Evolutionary conservation across 768 basidiomycete species (phyloP), one percentile per base, ranked within the genome.

Genomic region (Sporobolomyces pararoseus): DNA sequence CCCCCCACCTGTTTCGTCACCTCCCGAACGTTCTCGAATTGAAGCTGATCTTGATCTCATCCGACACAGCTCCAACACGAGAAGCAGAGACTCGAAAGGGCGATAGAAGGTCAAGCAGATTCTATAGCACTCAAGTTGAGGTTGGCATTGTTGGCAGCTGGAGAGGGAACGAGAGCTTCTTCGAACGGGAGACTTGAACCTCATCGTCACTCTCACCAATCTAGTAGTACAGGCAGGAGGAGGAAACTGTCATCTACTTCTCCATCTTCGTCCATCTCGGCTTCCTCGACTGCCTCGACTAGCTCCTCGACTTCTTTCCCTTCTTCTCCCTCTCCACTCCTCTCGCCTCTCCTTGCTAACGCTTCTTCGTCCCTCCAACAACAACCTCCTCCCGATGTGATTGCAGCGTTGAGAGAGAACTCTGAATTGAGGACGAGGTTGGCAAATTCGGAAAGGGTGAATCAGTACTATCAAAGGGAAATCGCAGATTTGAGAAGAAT

Each of bases 401-500:
- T 65, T 10, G 25, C 23, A 5, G 68, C 68, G 1, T n/a, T 70
- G 31, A 39, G 69, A 6, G 69, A 70, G 50, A 70, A 70, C 54
- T 53, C 65, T 39, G 54, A 65, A 1, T 39, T 70, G 2, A 50
- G 69, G 7, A 61, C 65, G 23, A 44, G 64, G 0, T 59, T 70
- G 52, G 69, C 69, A 25, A 70, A 70, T 39, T 62, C 59, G 46
- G 69, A 70, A 53, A 63, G 64, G 17, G 69, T 70, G 46, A 70
- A 70, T 32, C 59, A 59, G 35, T 62, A 62, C 37, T 70, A 70
- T 58, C 63, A 66, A 53, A 52, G 64, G 37, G 69, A 70, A 53
- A 60, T 70, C 17, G 69, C 69, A 25, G 69, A 70, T 44, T 46
- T 70, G 46, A 31, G 69, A 13, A 35, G 64, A 1, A 25, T 58